Percentiles rank a stretch among this genome's conserved stretches.
Evolutionary conservation across 2,329 filamentous ascomycete species (phyloP).

Genomic region (Colletotrichum lindemuthianum): DNA sequence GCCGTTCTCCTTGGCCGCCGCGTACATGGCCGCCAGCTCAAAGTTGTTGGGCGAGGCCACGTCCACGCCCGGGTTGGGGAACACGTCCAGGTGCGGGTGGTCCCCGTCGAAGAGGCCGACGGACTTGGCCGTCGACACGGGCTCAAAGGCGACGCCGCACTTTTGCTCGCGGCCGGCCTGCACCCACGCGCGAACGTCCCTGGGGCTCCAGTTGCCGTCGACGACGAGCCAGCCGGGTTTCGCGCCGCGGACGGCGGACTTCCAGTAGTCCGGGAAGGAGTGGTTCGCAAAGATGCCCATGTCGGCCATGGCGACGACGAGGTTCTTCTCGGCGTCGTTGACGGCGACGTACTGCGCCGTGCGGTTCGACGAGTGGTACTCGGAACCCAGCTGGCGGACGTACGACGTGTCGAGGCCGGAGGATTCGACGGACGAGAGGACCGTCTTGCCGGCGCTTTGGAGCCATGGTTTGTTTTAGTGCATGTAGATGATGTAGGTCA

Average conservation of each 20-base stretch:
- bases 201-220: constrained; percentile 85
- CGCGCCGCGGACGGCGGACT: constrained; percentile 63
- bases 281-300: constrained; percentile 82
- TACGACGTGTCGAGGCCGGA: constrained; percentile 72
- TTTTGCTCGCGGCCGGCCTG: constrained; percentile 64
- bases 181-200: constrained; percentile 75
- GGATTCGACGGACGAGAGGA: constrained; percentile 72
- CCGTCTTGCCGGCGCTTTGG: constrained; percentile 75
- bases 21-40: constrained; percentile 84
- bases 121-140: constrained; percentile 86
- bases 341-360: constrained; percentile 94
- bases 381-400: constrained; percentile 65
- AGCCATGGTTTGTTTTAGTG: constrained; percentile 5
- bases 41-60: constrained; percentile 84
- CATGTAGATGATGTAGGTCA: constrained; percentile 6
- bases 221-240: constrained; percentile 82
- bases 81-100: constrained; percentile 58
- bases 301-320: constrained; percentile 94
- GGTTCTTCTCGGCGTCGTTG: constrained; percentile 84
- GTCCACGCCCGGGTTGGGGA: constrained; percentile 72
- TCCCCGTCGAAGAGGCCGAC: constrained; percentile 69
- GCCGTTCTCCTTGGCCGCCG: constrained; percentile 70
- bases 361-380: constrained; percentile 63
- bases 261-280: constrained; percentile 67
- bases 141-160: constrained; percentile 81